Evolutionary conservation across 108 stramenopile species (phyloP), one percentile per base, ranked within the genome.

Genomic region (Cyclotella kingstonii): DNA sequence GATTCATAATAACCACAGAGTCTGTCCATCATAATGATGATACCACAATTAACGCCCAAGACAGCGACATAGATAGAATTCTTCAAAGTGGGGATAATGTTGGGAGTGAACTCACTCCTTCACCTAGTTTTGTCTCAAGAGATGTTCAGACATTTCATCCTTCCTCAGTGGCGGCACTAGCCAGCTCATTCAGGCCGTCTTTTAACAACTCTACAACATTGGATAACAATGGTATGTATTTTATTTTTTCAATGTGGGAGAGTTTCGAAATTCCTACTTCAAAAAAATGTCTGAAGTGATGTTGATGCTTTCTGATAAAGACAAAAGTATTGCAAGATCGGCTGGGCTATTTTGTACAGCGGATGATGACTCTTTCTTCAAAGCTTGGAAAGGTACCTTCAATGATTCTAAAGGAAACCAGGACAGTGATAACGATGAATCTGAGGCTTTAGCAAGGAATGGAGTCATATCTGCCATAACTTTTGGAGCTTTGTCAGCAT

Each of bases 361-460:
- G 5, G 44, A 50, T n/a, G 41, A 58, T 4, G 12, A 45, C 0
- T 53, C 51, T n/a, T 27, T 60, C 19, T 40, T 39, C 26, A 30
- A 43, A 12, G 33, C 60, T 6, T 69, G 68, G 68, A 58, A 58
- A 22, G 52, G 50, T 5, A 54, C 52, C 18, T 39, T 54, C 10
- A 12, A 41, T 12, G 52, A 52, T 29, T 52, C 58, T 29, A 59
- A 54, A 27, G 31, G 14, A 45, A 43, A 38, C 0, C 42, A 53
- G 10, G 68, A 44, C n/a, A 60, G 59, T 45, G 42, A 54, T 44
- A 9, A 33, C 15, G 48, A 69, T 54, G 51, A 54, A 54, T 69
- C 68, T 3, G 68, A 69, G 34, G 59, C 60, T 47, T 3, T 69
- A 5, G 68, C 68, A 26, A 30, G 68, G 3, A 69, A 60, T 46